Evolutionary conservation across 148 eudicot genomes (phyloP).

Genomic region (Vaccinium macrocarpon): DNA sequence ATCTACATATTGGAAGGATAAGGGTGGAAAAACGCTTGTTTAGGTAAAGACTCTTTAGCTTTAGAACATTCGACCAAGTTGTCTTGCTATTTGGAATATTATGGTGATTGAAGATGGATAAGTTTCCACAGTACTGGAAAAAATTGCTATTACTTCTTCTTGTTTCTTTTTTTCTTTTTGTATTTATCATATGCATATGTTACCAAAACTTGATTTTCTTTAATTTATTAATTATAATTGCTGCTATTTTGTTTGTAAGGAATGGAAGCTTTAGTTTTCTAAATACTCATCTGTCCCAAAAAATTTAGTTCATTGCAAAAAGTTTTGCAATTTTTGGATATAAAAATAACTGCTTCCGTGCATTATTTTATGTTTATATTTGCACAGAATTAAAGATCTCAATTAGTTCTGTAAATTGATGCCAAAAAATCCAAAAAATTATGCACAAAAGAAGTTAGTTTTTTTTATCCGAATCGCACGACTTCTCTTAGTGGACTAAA

Average conservation of each 20-base stretch:
- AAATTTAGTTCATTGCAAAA: background rate
- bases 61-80: background rate
- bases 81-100: background rate
- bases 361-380: background rate
- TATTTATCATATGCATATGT: background rate
- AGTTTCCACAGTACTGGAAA: background rate
- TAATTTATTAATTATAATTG: background rate
- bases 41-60: background rate
- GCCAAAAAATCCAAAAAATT: background rate
- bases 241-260: background rate
- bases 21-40: background rate
- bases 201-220: background rate
- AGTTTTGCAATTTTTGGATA: background rate
- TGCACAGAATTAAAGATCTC: background rate
- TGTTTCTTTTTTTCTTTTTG: background rate
- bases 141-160: background rate
- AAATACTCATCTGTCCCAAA: background rate
- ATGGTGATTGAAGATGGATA: conserved; percentile 1
- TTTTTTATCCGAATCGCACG: background rate
- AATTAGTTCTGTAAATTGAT: background rate
- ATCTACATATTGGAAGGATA: background rate
- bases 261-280: background rate
- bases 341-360: background rate
- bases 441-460: background rate
- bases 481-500: background rate